Conservation (phyloP, 2,329 filamentous ascomycete species). For the Ophiostoma sp. region DNA sequence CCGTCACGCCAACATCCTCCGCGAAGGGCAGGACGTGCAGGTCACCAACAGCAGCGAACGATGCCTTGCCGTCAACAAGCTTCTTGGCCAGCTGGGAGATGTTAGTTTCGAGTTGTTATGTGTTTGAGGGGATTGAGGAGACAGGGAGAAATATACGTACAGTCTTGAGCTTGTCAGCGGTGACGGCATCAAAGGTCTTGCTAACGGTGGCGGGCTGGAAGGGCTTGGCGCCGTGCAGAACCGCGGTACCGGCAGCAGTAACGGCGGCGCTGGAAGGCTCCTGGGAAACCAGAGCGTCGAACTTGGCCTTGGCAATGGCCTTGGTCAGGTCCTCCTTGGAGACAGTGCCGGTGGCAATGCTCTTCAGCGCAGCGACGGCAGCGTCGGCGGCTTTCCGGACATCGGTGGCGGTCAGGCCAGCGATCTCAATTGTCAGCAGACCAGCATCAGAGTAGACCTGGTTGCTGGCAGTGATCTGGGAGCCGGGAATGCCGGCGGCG, state of each 20-base stretch:
- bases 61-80: conserved; percentile 81
- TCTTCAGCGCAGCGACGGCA: conserved; percentile 76
- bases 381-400: conserved; percentile 70
- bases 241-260: conserved; percentile 75
- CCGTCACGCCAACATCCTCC: conserved; percentile 86
- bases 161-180: conserved; percentile 75
- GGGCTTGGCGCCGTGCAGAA: conserved; percentile 74
- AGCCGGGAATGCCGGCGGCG: conserved; percentile 57
- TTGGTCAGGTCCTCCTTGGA: conserved; percentile 80
- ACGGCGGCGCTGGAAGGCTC: conserved; percentile 73
- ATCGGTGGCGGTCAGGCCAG: conserved; percentile 60
- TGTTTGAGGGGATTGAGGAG: neutral
- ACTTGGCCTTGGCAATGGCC: conserved; percentile 91
- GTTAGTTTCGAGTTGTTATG: neutral
- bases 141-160: conserved; percentile 47
- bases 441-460: conserved; percentile 89
- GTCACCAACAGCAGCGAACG: conserved; percentile 85
- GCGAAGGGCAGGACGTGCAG: conserved; percentile 86
- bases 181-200: conserved; percentile 74
- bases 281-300: conserved; percentile 75
- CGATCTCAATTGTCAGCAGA: conserved; percentile 76
- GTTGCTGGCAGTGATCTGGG: conserved; percentile 68
- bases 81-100: conserved; percentile 70
- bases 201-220: conserved; percentile 72
- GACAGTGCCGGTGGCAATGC: conserved; percentile 67